phyloP scores from a whole-genome alignment of 345 rosid species.

The Physaria fendleri region DNA sequence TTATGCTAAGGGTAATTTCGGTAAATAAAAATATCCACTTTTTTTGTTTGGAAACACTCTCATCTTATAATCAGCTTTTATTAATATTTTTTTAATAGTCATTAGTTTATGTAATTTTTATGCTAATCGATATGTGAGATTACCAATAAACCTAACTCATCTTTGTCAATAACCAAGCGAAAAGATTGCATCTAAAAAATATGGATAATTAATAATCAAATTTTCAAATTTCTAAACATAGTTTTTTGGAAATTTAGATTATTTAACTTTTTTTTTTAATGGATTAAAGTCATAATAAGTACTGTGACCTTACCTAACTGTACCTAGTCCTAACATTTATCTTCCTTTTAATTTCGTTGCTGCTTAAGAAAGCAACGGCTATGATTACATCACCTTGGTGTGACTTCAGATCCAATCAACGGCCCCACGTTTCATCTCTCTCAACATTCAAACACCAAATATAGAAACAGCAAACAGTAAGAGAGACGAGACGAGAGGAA shows the following conservation, averaged over 20 bases:
- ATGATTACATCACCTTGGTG: conserved; percentile 39
- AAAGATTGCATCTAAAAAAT: too few species aligned
- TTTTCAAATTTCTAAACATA: too few species aligned
- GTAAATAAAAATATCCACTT: conserved; percentile 14
- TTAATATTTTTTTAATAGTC: not conserved
- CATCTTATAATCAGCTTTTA: conserved; percentile 15
- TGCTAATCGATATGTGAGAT: not conserved
- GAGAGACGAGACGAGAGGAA: conserved; percentile 27
- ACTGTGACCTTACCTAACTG: conserved; percentile 7
- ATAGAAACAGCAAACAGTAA: too few species aligned
- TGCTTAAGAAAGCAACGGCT: conserved; percentile 68
- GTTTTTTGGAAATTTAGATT: too few species aligned
- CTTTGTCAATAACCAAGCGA: too few species aligned
- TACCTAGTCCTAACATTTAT: not conserved
- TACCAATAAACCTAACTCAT: conserved; percentile 20
- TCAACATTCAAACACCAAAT: conserved; percentile 28
- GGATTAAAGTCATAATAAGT: too few species aligned
- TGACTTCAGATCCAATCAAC: conserved; percentile 69
- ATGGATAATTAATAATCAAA: too few species aligned
- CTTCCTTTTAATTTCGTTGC: conserved; percentile 28
- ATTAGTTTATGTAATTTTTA: not conserved
- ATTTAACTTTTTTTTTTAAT: not conserved
- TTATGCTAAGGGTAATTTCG: conserved; percentile 19
- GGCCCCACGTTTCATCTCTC: conserved; percentile 54
- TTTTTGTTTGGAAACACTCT: conserved; percentile 21